A percentile compares a stretch with the other conserved stretches of the same genome.
Evolutionary conservation across 2,329 filamentous ascomycete species (phyloP).

Genomic region (Penicillium capsulatum): DNA sequence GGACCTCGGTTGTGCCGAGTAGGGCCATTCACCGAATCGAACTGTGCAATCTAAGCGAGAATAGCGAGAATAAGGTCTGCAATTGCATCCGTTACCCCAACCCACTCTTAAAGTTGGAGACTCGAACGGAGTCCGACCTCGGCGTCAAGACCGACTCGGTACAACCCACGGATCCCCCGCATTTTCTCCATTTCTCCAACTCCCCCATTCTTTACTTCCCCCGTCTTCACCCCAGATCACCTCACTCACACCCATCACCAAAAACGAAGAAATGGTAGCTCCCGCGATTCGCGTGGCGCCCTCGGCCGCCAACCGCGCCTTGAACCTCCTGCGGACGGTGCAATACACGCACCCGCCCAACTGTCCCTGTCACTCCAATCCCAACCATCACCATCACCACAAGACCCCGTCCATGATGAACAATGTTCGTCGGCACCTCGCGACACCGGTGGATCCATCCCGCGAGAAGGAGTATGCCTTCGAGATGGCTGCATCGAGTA

Average conservation of each 20-base stretch:
- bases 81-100: neutral
- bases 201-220: conserved; percentile 12
- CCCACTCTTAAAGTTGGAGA: neutral
- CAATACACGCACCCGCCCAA: conserved; percentile 82
- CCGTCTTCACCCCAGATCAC: neutral
- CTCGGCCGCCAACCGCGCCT: conserved; percentile 44
- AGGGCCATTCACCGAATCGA: too few species aligned
- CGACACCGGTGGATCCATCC: conserved; percentile 69
- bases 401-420: conserved; percentile 45
- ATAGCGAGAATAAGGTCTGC: too few species aligned
- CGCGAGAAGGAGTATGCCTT: conserved; percentile 94
- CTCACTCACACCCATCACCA: conserved; percentile 2
- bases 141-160: conserved; percentile 22
- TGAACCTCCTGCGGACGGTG: conserved; percentile 74
- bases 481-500: conserved; percentile 94
- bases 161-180: conserved; percentile 12
- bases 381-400: conserved; percentile 73
- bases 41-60: too few species aligned
- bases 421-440: conserved; percentile 59
- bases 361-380: conserved; percentile 91
- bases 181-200: conserved; percentile 21
- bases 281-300: conserved; percentile 44
- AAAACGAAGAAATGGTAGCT: conserved; percentile 29
- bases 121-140: conserved; percentile 5
- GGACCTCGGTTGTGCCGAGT: too few species aligned